Evolutionary conservation across 2,329 filamentous ascomycete species (phyloP).

Genomic region (Aspergillus versicolor): DNA sequence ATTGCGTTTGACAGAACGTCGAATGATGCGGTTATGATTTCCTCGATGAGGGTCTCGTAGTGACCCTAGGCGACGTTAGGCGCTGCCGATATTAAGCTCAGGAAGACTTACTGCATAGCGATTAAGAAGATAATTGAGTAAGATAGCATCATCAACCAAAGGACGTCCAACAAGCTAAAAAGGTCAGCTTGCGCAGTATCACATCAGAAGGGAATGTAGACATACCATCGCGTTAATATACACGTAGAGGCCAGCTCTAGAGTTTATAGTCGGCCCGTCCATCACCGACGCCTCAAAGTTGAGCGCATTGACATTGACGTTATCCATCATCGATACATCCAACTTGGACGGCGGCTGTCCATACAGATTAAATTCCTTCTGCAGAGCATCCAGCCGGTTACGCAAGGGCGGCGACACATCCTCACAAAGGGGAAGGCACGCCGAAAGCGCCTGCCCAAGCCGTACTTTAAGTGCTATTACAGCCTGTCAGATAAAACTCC

Average conservation of each 20-base stretch:
- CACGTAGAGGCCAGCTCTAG: conserved; percentile 78
- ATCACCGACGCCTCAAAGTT: conserved; percentile 55
- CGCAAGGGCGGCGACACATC: conserved; percentile 40
- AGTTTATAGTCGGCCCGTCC: conserved; percentile 71
- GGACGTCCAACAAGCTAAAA: conserved; percentile 74
- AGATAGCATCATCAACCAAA: conserved; percentile 73
- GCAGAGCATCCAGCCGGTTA: conserved; percentile 39
- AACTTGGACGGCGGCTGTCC: conserved; percentile 44
- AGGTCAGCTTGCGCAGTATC: conserved; percentile 30
- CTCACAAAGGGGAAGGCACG: conserved; percentile 41
- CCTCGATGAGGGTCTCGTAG: conserved; percentile 71
- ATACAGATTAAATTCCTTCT: conserved; percentile 44
- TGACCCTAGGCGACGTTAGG: conserved; percentile 58
- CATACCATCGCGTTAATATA: conserved; percentile 77
- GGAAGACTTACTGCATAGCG: conserved; percentile 67
- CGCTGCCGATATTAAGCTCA: neutral
- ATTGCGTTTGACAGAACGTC: conserved; percentile 86
- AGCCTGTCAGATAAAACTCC: neutral
- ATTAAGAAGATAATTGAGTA: conserved; percentile 80
- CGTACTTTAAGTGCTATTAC: conserved; percentile 35
- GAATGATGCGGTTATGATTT: conserved; percentile 84
- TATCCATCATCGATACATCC: conserved; percentile 43
- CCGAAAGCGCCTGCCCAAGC: conserved; percentile 39
- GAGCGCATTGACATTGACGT: conserved; percentile 47
- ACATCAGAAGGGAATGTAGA: conserved; percentile 24